phyloP scores from a whole-genome alignment of 768 basidiomycete species.

The Nidula microcarpa region DNA sequence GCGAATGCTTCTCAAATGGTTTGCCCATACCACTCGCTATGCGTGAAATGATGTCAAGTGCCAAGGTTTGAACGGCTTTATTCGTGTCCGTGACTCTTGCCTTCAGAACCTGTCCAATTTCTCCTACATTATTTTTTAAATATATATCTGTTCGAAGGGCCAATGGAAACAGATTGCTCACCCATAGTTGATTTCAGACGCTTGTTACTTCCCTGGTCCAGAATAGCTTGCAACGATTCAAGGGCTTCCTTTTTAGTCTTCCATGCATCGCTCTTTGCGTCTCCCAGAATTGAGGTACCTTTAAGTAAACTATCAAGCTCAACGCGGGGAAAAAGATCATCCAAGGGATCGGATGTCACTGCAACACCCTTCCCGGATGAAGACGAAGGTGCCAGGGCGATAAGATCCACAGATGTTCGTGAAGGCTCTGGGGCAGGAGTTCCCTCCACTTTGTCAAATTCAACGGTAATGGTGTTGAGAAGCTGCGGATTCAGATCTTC shows the following conservation, averaged over 20 bases:
- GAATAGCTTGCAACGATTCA: slow-evolving; percentile 74
- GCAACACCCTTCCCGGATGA: slow-evolving; percentile 37
- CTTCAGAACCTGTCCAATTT: slow-evolving; percentile 87
- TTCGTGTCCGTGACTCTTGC: slow-evolving; percentile 88
- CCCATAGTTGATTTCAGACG: slow-evolving; percentile 90
- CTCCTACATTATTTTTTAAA: slow-evolving; percentile 48
- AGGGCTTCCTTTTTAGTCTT: slow-evolving; percentile 95
- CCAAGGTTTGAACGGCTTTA: slow-evolving; percentile 87
- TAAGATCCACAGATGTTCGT: slow-evolving; percentile 74
- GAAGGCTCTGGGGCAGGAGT: slow-evolving; percentile 73
- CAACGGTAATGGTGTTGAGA: slow-evolving; percentile 81
- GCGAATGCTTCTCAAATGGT: slow-evolving; percentile 87
- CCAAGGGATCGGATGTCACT: slow-evolving; percentile 66
- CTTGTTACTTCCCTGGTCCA: slow-evolving; percentile 92
- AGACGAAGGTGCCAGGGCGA: slow-evolving; percentile 38
- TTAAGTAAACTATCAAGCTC: slow-evolving; percentile 86
- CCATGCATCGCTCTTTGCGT: slow-evolving; percentile 93
- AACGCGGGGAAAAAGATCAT: slow-evolving; percentile 93
- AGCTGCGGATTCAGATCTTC: slow-evolving; percentile 95
- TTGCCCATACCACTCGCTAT: slow-evolving; percentile 95
- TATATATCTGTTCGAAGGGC: slow-evolving; percentile 3
- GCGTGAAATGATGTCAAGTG: slow-evolving; percentile 86
- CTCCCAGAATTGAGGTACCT: slow-evolving; percentile 76
- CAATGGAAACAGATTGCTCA: slow-evolving; percentile 23
- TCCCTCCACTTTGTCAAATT: slow-evolving; percentile 92